phyloP scores from a whole-genome alignment of 176 grass and related monocot genomes.

The Carex littledalei region DNA sequence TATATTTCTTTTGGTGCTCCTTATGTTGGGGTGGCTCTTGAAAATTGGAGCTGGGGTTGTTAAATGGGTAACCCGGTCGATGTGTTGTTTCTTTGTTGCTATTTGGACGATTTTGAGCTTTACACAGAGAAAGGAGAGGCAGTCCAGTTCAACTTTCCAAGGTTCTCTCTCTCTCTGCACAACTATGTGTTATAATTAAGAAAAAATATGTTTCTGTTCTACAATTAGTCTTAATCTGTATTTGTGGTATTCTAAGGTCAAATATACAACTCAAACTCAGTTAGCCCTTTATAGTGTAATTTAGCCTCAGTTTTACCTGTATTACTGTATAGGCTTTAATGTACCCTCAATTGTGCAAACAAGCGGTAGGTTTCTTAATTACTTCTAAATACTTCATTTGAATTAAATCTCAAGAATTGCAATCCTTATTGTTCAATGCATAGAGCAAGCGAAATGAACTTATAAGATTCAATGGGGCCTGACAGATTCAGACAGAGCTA shows the following conservation, averaged over 20 bases:
- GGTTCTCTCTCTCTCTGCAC: constrained; percentile 35
- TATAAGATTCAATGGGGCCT: no score
- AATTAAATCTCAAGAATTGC: background rate
- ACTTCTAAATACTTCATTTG: background rate
- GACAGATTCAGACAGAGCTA: no score
- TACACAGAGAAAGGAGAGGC: constrained; percentile 69
- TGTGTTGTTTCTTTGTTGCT: constrained; percentile 50
- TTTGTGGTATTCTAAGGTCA: background rate
- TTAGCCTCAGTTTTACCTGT: background rate
- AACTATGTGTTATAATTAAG: background rate
- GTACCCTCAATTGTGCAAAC: background rate
- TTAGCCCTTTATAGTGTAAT: background rate
- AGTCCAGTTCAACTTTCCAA: constrained; percentile 94
- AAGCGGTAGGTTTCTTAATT: background rate
- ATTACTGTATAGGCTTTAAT: background rate
- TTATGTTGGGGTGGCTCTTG: constrained; percentile 87
- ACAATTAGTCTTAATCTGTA: background rate
- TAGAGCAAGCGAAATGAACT: constrained; percentile 76
- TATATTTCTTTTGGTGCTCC: constrained; percentile 72
- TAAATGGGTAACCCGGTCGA: constrained; percentile 61
- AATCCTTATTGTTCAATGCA: background rate
- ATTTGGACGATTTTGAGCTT: constrained; percentile 57
- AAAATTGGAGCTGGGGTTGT: constrained; percentile 93
- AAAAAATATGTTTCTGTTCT: background rate
- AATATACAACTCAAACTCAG: background rate